A percentile compares a stretch with the other conserved stretches of the same genome.
phyloP scores from a whole-genome alignment of 306 rosid genomes.

The Rubus parviflorus region DNA sequence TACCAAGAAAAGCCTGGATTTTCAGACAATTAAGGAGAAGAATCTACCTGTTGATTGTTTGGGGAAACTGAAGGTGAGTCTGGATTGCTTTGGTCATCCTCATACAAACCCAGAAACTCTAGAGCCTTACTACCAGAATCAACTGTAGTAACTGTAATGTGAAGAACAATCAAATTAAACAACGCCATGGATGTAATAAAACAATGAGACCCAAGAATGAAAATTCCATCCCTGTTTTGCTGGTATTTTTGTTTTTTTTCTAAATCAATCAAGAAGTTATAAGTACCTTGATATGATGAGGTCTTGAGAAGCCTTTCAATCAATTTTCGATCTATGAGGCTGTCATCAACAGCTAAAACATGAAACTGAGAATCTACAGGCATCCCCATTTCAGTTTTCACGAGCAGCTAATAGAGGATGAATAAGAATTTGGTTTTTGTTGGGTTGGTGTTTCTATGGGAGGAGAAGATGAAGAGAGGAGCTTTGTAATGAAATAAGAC shows the following conservation, averaged over 20 bases:
- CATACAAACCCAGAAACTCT: conserved; percentile 73
- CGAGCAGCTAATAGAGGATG: not conserved
- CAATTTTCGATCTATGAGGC: conserved; percentile 74
- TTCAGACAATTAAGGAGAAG: conserved; percentile 17
- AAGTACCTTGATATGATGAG: conserved; percentile 83
- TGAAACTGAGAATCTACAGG: conserved; percentile 77
- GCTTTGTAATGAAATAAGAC: conserved; percentile 51
- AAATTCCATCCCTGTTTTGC: not conserved
- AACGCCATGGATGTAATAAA: not conserved
- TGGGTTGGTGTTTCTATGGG: not conserved
- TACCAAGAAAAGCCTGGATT: conserved; percentile 5
- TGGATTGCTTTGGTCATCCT: conserved; percentile 50
- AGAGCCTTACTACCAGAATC: conserved; percentile 97
- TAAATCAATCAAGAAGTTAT: not conserved
- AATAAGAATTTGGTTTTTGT: not conserved
- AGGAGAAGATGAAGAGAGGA: conserved; percentile 12
- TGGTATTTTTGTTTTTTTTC: not conserved
- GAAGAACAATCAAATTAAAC: not conserved
- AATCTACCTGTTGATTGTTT: conserved; percentile 52
- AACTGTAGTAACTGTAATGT: conserved; percentile 78
- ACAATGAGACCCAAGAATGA: not conserved
- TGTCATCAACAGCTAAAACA: conserved; percentile 93
- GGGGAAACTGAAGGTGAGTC: conserved; percentile 48
- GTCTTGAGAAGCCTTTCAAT: conserved; percentile 80
- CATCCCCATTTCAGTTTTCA: conserved; percentile 59